Evolutionary conservation across 225 moss, liverwort and hornwort species (phyloP).

Genomic region (Straminergon stramineum): DNA sequence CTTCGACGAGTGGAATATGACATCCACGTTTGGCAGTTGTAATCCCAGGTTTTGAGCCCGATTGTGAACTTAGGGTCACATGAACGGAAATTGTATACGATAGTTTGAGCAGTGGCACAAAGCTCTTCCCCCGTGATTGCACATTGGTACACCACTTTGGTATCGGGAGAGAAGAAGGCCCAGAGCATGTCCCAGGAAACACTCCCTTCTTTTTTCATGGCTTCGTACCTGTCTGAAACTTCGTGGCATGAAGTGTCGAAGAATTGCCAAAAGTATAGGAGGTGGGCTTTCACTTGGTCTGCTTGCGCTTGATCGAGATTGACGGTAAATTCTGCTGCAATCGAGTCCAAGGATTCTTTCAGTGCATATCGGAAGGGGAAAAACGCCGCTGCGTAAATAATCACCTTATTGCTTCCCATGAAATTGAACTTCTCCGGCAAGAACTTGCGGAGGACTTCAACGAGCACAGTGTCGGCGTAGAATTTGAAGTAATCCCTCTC

Average conservation of each 20-base stretch:
- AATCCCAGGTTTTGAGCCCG: not conserved
- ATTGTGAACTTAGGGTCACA: not conserved
- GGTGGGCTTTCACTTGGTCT: not conserved
- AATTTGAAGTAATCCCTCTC: not conserved
- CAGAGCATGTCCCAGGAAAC: slow-evolving; percentile 21
- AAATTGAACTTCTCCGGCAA: not conserved
- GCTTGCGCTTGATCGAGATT: not conserved
- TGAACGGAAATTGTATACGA: not conserved
- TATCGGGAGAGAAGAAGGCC: slow-evolving; percentile 4
- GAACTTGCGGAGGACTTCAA: not conserved
- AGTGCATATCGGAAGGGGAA: not conserved
- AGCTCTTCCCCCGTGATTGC: not conserved
- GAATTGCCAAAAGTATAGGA: not conserved
- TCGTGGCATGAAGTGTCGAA: not conserved
- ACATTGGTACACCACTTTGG: not conserved
- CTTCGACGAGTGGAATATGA: not conserved
- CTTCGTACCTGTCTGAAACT: not conserved
- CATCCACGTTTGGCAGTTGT: slow-evolving; percentile 10
- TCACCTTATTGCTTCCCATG: not conserved
- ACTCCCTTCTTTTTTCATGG: not conserved
- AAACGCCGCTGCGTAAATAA: not conserved
- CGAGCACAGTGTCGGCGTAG: not conserved
- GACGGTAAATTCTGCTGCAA: not conserved
- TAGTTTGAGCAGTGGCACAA: not conserved
- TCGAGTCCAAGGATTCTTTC: not conserved